These are phyloP conservation scores for Paramecium biaurelia DNA, from an alignment of 73 alveolate species.

Conservation along the genomic window DNA sequence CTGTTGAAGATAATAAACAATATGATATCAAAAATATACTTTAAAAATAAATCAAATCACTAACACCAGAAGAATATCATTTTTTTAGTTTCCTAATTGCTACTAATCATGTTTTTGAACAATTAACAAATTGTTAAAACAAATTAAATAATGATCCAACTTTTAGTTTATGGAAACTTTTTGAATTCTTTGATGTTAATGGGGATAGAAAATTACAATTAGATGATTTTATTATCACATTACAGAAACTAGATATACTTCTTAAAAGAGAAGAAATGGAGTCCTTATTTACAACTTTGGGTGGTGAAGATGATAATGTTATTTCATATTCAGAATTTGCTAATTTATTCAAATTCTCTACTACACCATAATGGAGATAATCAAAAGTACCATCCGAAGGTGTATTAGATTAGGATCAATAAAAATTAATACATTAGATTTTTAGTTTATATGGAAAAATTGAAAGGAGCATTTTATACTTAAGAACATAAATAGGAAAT, in stretches of 20 bases:
- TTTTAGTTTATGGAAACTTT: constrained; percentile 16
- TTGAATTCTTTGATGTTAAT: constrained; percentile 34
- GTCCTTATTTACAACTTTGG: not conserved
- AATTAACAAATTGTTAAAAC: not conserved
- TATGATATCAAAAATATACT: not conserved
- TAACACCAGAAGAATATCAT: constrained; percentile 12
- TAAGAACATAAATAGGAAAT: not conserved
- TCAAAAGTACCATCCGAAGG: not conserved
- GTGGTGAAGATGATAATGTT: constrained; percentile 44
- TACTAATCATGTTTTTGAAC: not conserved
- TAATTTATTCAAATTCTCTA: not conserved
- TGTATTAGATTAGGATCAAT: not conserved
- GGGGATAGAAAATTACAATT: constrained; percentile 36
- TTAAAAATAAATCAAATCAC: not conserved
- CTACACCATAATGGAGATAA: not conserved
- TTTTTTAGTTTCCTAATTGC: not conserved
- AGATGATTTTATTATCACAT: constrained; percentile 34
- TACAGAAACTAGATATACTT: constrained; percentile 1
- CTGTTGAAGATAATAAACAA: not conserved
- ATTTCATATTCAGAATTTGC: constrained; percentile 33
- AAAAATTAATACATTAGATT: constrained; percentile 8
- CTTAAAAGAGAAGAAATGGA: not conserved
- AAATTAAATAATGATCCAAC: constrained; percentile 29
- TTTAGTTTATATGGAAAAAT: constrained; percentile 3
- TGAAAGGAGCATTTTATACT: not conserved